Percentiles rank a stretch among this genome's conserved stretches.
These are phyloP conservation scores for Coemansia umbellata DNA, from an alignment of 192 early-diverging fungal genomes.

Conservation along the genomic window DNA sequence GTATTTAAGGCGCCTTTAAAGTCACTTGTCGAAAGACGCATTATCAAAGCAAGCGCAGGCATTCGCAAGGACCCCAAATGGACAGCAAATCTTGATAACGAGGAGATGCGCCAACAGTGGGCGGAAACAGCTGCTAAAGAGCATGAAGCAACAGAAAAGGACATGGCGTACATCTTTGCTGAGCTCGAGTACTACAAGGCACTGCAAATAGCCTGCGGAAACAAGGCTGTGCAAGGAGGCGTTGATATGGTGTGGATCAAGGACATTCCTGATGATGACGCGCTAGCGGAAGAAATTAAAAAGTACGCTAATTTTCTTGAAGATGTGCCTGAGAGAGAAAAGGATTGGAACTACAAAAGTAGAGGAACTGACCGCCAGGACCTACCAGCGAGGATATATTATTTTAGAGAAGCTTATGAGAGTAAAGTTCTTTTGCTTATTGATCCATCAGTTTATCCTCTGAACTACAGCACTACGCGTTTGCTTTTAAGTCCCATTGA, in stretches of 20 bases:
- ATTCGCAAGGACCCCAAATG: background rate
- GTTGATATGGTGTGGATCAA: slow-evolving; percentile 8
- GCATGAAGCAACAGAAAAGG: background rate
- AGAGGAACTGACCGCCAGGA: too few relatives aligned
- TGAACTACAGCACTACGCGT: background rate
- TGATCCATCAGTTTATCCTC: background rate
- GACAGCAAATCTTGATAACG: background rate
- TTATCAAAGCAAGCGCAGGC: background rate
- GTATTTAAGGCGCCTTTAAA: background rate
- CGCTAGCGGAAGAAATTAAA: background rate
- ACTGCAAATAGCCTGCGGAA: background rate
- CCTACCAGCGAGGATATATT: too few relatives aligned
- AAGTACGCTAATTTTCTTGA: background rate
- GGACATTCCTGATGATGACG: background rate
- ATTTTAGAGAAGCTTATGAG: background rate
- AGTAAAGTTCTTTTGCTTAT: background rate
- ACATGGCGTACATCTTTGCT: background rate
- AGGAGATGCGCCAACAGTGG: background rate
- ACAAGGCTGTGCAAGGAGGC: background rate
- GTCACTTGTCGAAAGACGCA: background rate
- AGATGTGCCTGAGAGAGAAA: background rate
- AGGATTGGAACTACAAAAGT: too few relatives aligned
- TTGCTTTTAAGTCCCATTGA: slow-evolving; percentile 2
- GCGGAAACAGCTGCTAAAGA: background rate
- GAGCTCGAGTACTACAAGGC: background rate